A percentile compares a stretch with the other conserved stretches of the same genome.
phyloP scores from a whole-genome alignment of 345 rosid species.

The Clausena lansium region DNA sequence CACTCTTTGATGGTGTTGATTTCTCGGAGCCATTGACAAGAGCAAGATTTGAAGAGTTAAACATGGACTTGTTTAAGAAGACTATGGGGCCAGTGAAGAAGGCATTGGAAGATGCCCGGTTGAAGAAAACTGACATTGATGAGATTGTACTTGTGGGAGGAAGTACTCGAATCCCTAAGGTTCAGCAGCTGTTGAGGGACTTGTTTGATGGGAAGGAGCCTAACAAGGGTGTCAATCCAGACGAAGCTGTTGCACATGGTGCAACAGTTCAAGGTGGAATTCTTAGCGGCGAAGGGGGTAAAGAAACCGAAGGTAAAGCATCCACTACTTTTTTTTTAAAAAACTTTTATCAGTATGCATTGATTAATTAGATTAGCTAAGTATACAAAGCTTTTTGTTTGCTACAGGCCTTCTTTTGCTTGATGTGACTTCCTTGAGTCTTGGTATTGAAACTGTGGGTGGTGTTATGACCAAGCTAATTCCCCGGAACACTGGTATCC shows the following conservation, averaged over 20 bases:
- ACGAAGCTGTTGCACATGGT: conserved; percentile 62
- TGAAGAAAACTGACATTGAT: conserved; percentile 37
- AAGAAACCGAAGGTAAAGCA: conserved; percentile 34
- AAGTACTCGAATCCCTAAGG: conserved; percentile 52
- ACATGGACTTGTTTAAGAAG: conserved; percentile 53
- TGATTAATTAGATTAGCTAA: background rate
- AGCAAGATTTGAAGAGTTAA: conserved; percentile 54
- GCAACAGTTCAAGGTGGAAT: conserved; percentile 58
- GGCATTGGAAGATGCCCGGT: conserved; percentile 43
- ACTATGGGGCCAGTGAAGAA: conserved; percentile 48
- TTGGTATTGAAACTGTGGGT: conserved; percentile 56
- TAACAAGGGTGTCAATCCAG: conserved; percentile 50
- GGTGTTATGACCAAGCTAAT: conserved; percentile 59
- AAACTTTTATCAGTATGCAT: background rate
- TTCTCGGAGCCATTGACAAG: conserved; percentile 56
- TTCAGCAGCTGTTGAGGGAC: conserved; percentile 48
- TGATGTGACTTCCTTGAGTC: conserved; percentile 46
- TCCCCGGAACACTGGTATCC: conserved; percentile 52
- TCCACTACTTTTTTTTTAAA: background rate
- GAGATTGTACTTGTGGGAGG: conserved; percentile 68
- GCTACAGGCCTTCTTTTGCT: conserved; percentile 42
- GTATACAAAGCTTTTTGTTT: background rate
- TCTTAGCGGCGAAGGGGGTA: conserved; percentile 48
- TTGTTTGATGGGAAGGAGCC: conserved; percentile 55
- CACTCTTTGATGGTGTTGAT: conserved; percentile 47